These are phyloP conservation scores for Cyberlindnera bimundalis DNA, from an alignment of 805 yeast species.

Conservation along the genomic window DNA sequence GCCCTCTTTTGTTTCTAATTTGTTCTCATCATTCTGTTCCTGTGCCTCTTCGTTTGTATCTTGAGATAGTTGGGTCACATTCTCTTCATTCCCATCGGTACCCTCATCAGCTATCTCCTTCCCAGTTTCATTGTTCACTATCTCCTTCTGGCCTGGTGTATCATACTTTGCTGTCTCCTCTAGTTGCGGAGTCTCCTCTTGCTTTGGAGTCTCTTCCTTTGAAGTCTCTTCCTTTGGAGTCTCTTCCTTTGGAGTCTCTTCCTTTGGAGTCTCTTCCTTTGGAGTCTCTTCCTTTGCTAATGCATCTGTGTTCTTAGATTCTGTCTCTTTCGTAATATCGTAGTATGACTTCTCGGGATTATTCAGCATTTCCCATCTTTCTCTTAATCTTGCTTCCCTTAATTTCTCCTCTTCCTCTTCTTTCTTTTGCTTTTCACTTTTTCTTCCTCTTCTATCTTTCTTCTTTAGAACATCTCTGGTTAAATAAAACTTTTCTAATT, in stretches of 20 bases:
- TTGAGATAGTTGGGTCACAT: too few species aligned
- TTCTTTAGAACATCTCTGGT: constrained; percentile 39
- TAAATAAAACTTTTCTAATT: constrained; percentile 39
- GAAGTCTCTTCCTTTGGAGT: neutral
- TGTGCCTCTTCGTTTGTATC: too few species aligned
- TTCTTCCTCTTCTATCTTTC: constrained; percentile 42
- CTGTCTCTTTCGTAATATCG: neutral
- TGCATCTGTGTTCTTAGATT: neutral
- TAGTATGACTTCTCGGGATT: constrained; percentile 12
- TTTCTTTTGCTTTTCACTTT: constrained; percentile 40
- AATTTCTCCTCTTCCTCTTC: constrained; percentile 31
- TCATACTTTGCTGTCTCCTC: neutral
- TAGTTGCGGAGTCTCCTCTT: neutral
- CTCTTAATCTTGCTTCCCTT: constrained; percentile 27
- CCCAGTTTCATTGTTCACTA: neutral
- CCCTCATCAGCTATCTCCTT: neutral
- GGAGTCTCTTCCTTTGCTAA: neutral
- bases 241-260: neutral
- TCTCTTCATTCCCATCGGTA: neutral
- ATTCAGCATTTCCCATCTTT: constrained; percentile 27
- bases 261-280: neutral
- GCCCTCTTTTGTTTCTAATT: too few species aligned
- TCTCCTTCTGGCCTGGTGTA: neutral
- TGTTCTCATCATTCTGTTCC: too few species aligned
- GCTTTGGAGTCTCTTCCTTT: neutral